Evolutionary conservation across 1,139 yeast genomes (phyloP), one percentile per base, ranked within the genome.

Genomic region (Meyerozyma carpophila): DNA sequence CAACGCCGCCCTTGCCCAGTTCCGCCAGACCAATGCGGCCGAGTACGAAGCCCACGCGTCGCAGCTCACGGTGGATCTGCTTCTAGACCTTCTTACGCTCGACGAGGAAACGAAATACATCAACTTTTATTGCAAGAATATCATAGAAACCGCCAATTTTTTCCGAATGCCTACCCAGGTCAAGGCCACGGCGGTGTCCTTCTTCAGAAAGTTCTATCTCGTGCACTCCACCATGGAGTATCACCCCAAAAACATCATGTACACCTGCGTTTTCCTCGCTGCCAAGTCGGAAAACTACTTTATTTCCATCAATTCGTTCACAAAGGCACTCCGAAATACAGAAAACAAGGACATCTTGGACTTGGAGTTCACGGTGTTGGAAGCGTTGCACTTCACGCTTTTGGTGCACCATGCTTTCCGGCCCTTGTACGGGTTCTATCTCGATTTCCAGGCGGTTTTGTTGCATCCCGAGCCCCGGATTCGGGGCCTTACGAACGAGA

Each of bases 211-310:
- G 58, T 94, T 93, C 61, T 94, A 84, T 58, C 70, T 93, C 37
- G 74, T 74, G 26, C 81, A 88, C 56, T 82, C 93, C 21, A 91
- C 86, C 28, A 82, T 89, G 90, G 90, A 88, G 52, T 79, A 77
- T 56, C 94, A 88, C 54, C 98, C 98, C 9, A 88, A 88, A 57
- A 78, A 82, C 50, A 74, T 93, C 36, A 72, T 93, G 57, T 81
- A 82, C 50, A 90, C 98, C 0, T 85, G 96, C 50, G 78, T 93
- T 11, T 93, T 91, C 60, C 69, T 93, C 36, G 96, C 98, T 2
- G 91, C 96, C 39, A 93, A 93, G 63, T 81, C 93, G 14, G 98
- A 93, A 57, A 93, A 93, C 64, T 84, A 81, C 61, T 91, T 91
- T 63, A 84, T 93, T 31, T 81, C 95, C 16, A 85, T 91, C 43